Conservation (phyloP, 1,284 basidiomycete genomes). For the Quambalaria eucalypti region DNA sequence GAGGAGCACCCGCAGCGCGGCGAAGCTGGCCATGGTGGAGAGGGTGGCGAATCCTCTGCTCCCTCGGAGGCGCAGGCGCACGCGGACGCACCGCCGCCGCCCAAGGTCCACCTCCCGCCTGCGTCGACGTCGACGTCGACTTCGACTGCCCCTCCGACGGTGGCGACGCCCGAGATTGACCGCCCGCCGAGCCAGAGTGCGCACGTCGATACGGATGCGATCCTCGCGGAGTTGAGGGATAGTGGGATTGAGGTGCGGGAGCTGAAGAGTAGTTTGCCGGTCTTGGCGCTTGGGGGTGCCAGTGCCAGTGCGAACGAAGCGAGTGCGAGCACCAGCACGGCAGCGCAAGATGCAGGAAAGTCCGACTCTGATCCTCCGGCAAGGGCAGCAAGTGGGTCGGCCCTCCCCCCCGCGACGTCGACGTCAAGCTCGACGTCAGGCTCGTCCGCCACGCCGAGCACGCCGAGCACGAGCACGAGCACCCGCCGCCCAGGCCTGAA, state of each 20-base stretch:
- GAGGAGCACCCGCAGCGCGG: slow-evolving; percentile 7
- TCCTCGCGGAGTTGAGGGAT: slow-evolving; percentile 33
- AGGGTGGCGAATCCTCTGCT: too few species aligned
- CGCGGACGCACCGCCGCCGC: not conserved
- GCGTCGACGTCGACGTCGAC: not conserved
- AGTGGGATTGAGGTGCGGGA: slow-evolving; percentile 37
- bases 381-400: not conserved
- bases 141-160: not conserved
- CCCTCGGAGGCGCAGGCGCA: not conserved
- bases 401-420: not conserved
- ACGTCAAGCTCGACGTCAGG: not conserved
- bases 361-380: not conserved
- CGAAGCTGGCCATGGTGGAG: too few species aligned
- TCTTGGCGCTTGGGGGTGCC: slow-evolving; percentile 6
- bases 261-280: slow-evolving; percentile 33
- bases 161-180: slow-evolving; percentile 18
- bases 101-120: not conserved
- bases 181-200: slow-evolving; percentile 14
- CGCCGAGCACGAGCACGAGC: not conserved
- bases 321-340: not conserved
- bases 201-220: slow-evolving; percentile 34
- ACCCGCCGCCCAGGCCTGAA: not conserved
- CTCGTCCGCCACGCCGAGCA: not conserved
- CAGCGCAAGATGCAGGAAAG: not conserved
- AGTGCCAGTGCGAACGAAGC: not conserved